Evolutionary conservation across 306 rosid species (phyloP), one percentile per base, ranked within the genome.

Genomic region (Prunus fruticosa): DNA sequence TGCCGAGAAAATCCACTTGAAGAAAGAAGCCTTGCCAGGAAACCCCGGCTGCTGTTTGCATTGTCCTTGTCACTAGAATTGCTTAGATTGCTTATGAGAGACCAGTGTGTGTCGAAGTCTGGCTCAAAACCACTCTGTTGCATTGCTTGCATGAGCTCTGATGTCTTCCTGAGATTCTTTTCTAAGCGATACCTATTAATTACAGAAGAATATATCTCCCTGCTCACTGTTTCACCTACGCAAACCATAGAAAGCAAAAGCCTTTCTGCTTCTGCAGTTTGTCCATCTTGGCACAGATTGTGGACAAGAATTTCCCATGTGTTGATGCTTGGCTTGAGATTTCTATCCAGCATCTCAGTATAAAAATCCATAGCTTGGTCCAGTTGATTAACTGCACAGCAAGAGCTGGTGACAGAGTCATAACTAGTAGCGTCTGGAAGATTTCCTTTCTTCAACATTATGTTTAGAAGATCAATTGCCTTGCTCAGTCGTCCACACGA

Each of bases 81-180:
- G 69, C 84, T 89, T 43, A 95, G 82, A 69, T 90, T 87, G 87
- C 91, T 90, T 71, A 95, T 83, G 76, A 92, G 88, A 76, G 98
- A 95, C 98, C 97, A 92, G 64, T 95, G 98, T 49, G 84, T 87
- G 71, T 95, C 90, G 74, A 95, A 95, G 80, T 95, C 97, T 67
- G 97, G 96, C 77, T 89, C 87, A 74, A 85, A 83, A 47, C 97
- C 98, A 30, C 82, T 80, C 67, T 77, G 81, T 78, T 92, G 97
- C 98, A 95, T 92, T 71, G 83, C 87, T 81, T 81, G 87, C 91
- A 95, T 77, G 25, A 91, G 82, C 85, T 83, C 87, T 3, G 92
- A 89, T 27, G 88, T 91, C 88, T 88, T 92, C 67, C 60, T 71
- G 49, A 87, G 86, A 87, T 92, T 87, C 72, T 88, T 89, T 75